Evolutionary conservation across 352 stramenopile species (phyloP), one percentile per base, ranked within the genome.

Genomic region (Phytophthora citrophthora): DNA sequence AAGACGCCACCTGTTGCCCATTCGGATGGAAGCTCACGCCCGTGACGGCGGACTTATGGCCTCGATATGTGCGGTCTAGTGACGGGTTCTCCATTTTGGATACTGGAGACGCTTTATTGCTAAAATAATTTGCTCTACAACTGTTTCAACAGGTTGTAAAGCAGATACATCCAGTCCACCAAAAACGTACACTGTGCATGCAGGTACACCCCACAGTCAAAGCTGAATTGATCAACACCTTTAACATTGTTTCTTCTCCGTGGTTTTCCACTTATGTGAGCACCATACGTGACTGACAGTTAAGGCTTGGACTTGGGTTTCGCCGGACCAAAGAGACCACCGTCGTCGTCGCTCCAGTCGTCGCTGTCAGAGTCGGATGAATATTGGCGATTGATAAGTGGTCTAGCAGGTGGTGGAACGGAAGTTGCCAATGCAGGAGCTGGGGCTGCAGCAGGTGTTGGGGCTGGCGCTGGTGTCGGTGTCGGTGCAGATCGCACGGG

Each of bases 41-140:
- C 16, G 78, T 79, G 31, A 97, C 86, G 29, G 79, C 78, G 31
- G 80, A 88, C 55, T 88, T 86, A 72, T 97, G 90, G 8, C 90
- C 90, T 18, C 79, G 82, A 64, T 97, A 97, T 27, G 92, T 97
- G 44, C 91, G 84, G 73, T 97, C 85, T 6, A 97, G 74, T 67
- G 82, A 85, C 44, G 89, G 89, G 48, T 93, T 83, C 67, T 81
- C 58, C 76, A 85, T 79, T 18, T 16, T 41, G 3, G 29, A 34
- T 34, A 34, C 29, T 34, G 29, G 29, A 34, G 29, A 34, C 4
- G 26, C 4, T 29, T 29, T 29, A 8, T 29, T 29, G 20, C 20
- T 20, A 20, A 20, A 20, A 1, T 20, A 20, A 20, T 20, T 20
- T 20, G 20, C 20, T 20, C 20, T 20, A 20, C 20, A 20, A 20